Percentiles rank a stretch among this genome's conserved stretches.
Evolutionary conservation across 176 grass and related monocot species (phyloP).

Genomic region (Triticum monococcum): DNA sequence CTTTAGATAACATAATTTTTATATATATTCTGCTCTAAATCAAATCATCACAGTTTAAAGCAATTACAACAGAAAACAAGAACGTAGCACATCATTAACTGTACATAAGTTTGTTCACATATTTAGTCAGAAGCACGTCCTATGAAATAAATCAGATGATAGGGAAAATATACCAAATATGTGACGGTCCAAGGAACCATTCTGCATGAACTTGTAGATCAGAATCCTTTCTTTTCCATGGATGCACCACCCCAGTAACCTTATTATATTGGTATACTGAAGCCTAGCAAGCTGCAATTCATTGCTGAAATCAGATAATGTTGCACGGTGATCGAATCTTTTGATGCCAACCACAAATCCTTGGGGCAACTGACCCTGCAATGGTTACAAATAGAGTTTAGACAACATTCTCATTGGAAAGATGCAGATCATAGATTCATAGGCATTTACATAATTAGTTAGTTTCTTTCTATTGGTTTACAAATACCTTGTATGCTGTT

Average conservation of each 20-base stretch:
- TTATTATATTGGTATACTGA: constrained; percentile 30
- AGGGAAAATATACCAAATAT: constrained; percentile 26
- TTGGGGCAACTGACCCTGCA: constrained; percentile 31
- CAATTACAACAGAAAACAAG: no score
- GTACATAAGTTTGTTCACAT: no score
- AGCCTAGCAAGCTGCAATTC: constrained; percentile 35
- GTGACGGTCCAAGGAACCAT: not conserved
- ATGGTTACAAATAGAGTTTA: not conserved
- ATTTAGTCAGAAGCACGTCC: no score
- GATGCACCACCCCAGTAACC: constrained; percentile 37
- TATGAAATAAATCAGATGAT: no score
- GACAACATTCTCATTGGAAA: not conserved
- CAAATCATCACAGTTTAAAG: not conserved
- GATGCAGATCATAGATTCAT: not conserved
- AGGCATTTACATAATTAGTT: not conserved
- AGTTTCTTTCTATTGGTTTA: not conserved
- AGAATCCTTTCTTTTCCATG: constrained; percentile 37
- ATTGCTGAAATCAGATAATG: constrained; percentile 10
- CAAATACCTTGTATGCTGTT: not conserved
- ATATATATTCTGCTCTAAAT: no score
- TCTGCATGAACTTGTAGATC: constrained; percentile 20
- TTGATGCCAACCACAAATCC: constrained; percentile 36
- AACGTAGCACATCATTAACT: not conserved
- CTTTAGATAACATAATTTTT: no score
- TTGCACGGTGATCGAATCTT: constrained; percentile 24